Conservation (phyloP, 2,329 filamentous ascomycete species). For the Penicillium freii region DNA sequence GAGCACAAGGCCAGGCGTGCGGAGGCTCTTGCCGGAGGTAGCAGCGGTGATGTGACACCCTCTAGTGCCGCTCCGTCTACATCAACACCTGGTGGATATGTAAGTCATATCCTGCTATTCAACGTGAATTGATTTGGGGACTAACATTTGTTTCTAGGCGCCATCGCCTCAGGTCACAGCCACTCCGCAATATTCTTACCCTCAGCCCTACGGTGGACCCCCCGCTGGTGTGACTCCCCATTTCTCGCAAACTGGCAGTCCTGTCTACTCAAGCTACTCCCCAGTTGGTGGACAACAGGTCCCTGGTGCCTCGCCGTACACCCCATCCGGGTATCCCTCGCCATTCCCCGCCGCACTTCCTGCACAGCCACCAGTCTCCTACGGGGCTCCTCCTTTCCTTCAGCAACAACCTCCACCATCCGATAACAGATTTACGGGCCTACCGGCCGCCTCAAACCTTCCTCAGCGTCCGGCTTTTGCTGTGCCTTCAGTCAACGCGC, state of each 20-base stretch:
- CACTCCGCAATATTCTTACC: conserved; percentile 38
- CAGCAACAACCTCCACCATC: conserved; percentile 42
- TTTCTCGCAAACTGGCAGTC: conserved; percentile 45
- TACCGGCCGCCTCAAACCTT: conserved; percentile 57
- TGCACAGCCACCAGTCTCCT: conserved; percentile 28
- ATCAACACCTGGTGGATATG: conserved; percentile 56
- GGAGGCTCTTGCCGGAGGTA: conserved; percentile 56
- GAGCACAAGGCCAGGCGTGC: conserved; percentile 69
- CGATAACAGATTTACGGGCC: conserved; percentile 49
- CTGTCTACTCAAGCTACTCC: conserved; percentile 37
- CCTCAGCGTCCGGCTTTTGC: conserved; percentile 61
- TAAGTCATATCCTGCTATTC: conserved; percentile 46
- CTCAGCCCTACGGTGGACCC: conserved; percentile 44
- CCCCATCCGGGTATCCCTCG: conserved; percentile 33
- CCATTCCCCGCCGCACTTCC: conserved; percentile 32
- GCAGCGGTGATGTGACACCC: conserved; percentile 59
- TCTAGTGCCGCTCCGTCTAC: conserved; percentile 48
- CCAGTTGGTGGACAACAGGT: conserved; percentile 39
- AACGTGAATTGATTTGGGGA: neutral
- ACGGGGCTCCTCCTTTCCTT: conserved; percentile 45
- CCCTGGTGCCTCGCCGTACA: conserved; percentile 33
- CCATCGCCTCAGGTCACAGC: conserved; percentile 45
- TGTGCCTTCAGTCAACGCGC: conserved; percentile 53
- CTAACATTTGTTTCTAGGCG: conserved; percentile 26
- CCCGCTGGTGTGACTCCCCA: conserved; percentile 29